These are phyloP conservation scores for Heliosperma pusillum DNA, from an alignment of 148 eudicot species.

Conservation along the genomic window DNA sequence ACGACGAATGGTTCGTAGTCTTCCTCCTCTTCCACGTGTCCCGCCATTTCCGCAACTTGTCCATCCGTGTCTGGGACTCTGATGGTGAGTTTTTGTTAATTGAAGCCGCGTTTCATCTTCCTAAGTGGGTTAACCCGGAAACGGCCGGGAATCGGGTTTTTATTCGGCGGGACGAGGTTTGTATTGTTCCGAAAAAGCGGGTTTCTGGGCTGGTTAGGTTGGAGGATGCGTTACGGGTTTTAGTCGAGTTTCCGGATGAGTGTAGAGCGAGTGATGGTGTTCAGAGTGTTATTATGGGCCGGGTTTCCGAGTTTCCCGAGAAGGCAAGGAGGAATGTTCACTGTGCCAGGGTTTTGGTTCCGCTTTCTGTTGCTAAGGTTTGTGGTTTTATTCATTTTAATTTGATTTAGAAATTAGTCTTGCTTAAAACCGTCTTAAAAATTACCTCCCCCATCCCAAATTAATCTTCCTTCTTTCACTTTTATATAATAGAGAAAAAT, in stretches of 20 bases:
- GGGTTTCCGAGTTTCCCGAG: conserved; percentile 53
- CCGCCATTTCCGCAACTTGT: conserved; percentile 41
- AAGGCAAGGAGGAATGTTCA: conserved; percentile 50
- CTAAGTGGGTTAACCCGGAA: conserved; percentile 74
- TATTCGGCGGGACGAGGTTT: conserved; percentile 43
- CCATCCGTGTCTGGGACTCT: conserved; percentile 54
- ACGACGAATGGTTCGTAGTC: conserved; percentile 94
- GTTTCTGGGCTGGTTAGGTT: conserved; percentile 37
- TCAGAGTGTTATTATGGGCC: conserved; percentile 37
- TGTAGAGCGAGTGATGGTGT: conserved; percentile 39
- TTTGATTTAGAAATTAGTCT: no score
- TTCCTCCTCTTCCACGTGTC: conserved; percentile 59
- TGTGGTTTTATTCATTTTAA: no score
- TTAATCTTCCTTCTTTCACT: no score
- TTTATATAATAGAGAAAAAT: no score
- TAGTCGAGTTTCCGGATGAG: conserved; percentile 25
- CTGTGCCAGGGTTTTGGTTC: conserved; percentile 74
- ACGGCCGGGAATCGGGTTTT: conserved; percentile 58
- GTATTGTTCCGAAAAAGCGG: conserved; percentile 33
- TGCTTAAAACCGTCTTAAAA: no score
- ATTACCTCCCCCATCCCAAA: no score
- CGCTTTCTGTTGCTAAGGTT: conserved; percentile 59
- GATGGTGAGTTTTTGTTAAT: conserved; percentile 88
- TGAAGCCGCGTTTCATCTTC: conserved; percentile 76
- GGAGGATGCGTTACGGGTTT: conserved; percentile 33